These are phyloP conservation scores for Haplographium delicatum DNA, from an alignment of 495 filamentous ascomycete species.

Conservation along the genomic window DNA sequence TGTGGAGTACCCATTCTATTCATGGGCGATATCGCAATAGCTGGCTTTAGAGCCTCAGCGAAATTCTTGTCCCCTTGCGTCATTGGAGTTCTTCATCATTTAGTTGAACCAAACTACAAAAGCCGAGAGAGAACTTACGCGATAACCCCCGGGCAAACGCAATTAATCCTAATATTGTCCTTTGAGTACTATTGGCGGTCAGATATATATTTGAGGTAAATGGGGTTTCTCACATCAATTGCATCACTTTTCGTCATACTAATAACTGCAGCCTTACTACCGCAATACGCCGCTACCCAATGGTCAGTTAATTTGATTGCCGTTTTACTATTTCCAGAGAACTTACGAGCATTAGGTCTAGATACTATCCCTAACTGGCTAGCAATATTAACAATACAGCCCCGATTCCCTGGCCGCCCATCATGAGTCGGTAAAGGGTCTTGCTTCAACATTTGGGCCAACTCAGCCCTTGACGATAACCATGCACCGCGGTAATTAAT, in stretches of 20 bases:
- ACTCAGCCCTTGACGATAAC: conserved; percentile 43
- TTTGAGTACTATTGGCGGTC: conserved; percentile 18
- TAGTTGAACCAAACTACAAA: no score
- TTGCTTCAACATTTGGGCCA: conserved; percentile 44
- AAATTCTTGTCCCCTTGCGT: conserved; percentile 33
- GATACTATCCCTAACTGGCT: conserved; percentile 50
- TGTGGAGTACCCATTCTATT: conserved; percentile 41
- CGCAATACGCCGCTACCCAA: conserved; percentile 39
- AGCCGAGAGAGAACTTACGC: conserved; percentile 22
- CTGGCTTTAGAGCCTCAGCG: conserved; percentile 27
- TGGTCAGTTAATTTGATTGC: background rate
- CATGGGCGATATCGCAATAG: conserved; percentile 43
- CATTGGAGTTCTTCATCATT: conserved; percentile 42
- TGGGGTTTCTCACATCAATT: conserved; percentile 19
- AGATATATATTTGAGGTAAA: background rate
- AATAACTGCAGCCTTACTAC: conserved; percentile 42
- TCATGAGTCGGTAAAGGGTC: conserved; percentile 39
- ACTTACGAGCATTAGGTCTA: conserved; percentile 42
- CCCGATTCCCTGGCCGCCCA: conserved; percentile 31
- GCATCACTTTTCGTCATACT: conserved; percentile 33
- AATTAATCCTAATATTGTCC: conserved; percentile 47
- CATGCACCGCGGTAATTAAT: conserved; percentile 50
- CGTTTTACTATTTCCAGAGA: background rate
- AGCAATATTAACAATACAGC: conserved; percentile 49
- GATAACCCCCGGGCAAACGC: conserved; percentile 48